Evolutionary conservation across 441 rosid species (phyloP).

Genomic region (Eutrema salsugineum): DNA sequence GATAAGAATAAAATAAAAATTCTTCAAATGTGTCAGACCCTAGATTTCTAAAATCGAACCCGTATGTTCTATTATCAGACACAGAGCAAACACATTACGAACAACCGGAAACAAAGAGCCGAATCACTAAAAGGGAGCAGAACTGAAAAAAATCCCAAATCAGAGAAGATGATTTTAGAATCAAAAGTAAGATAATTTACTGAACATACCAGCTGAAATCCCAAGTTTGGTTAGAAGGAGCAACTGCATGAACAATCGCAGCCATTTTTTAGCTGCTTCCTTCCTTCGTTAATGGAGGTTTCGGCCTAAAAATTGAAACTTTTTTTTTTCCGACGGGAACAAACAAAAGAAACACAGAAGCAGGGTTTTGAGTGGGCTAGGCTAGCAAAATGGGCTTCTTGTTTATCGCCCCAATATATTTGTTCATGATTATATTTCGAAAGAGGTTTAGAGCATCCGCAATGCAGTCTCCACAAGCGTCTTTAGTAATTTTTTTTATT

Average conservation of each 20-base stretch:
- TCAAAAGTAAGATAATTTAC: not conserved
- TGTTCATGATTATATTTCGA: no score
- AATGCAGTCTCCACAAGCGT: no score
- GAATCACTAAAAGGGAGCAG: not conserved
- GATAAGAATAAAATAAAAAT: not conserved
- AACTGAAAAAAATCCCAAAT: not conserved
- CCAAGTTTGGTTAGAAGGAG: conserved; percentile 33
- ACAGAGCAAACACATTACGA: not conserved
- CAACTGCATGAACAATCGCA: conserved; percentile 6
- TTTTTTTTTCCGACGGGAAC: not conserved
- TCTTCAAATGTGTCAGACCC: not conserved
- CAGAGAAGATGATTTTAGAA: not conserved
- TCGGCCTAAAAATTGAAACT: not conserved
- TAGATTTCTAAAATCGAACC: not conserved
- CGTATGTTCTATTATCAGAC: not conserved
- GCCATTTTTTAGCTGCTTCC: conserved; percentile 20
- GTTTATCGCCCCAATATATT: not conserved
- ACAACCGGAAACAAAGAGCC: not conserved
- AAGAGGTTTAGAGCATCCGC: no score
- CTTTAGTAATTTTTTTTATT: no score
- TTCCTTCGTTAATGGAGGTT: conserved; percentile 15
- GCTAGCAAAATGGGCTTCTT: not conserved
- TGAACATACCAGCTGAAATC: conserved; percentile 51
- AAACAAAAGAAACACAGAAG: not conserved
- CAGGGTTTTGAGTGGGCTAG: conserved; percentile 4